Evolutionary conservation across 768 basidiomycete genomes (phyloP), one percentile per base, ranked within the genome.

Genomic region (Pulveroboletus ravenelii): DNA sequence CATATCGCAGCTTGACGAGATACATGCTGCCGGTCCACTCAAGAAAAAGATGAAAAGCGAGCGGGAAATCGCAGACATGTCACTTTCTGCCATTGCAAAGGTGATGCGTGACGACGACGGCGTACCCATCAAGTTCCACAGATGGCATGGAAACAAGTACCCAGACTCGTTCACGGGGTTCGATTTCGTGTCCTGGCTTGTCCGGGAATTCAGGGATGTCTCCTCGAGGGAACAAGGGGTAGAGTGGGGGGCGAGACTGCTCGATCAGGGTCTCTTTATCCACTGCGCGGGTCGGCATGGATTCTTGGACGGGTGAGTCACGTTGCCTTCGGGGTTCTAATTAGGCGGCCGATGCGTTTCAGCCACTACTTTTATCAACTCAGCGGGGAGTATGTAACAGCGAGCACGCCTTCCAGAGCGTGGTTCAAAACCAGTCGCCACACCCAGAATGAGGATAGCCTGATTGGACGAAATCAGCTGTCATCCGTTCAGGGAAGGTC

Each of bases 301-400:
- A 9, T 96, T 96, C 69, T 66, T 95, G 48, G 92, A 95, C 60
- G 91, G 91, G 90, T 90, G 50, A 64, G 82, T 61, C 23, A 20
- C 48, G 23, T 29, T 31, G 2, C 34, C 35, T n/a, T 32, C 31
- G 23, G 47, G 35, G 7, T 20, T 39, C 47, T 42, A 52, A 39
- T 36, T 50, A 36, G 41, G 25, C 25, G n/a, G 48, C 43, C 3
- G 18, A 61, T 45, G 10, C 30, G 15, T 48, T 56, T 39, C 48
- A 92, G 89, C 29, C 89, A 95, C 61, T 93, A 95, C 68, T 93
- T 86, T 65, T 95, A 95, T 66, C 82, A 83, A 1, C 74, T 96
- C 30, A 84, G 79, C 50, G 85, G 84, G 23, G 89, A 92, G 55
- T 89, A 84, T 58, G 76, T 83, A 10, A 71, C 81, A n/a, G 78